phyloP scores from a whole-genome alignment of 179 eudicot genomes.

The Camellia oleifera region DNA sequence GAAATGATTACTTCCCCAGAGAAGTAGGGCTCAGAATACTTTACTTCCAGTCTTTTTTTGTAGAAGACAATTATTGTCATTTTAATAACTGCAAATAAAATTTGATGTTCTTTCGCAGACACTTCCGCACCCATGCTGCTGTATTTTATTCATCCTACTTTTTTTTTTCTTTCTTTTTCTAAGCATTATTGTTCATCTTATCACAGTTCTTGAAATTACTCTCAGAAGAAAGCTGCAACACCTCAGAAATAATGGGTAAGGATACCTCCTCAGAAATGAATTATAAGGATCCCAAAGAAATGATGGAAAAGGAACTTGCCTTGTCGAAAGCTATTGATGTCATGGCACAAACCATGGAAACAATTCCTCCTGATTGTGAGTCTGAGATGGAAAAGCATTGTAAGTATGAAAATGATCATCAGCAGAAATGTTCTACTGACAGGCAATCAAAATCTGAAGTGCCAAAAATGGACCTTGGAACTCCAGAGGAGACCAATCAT shows the following conservation, averaged over 20 bases:
- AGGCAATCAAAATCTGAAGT: constrained; percentile 29
- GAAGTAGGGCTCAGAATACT: background rate
- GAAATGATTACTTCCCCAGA: background rate
- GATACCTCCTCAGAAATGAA: constrained; percentile 36
- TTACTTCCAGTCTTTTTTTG: background rate
- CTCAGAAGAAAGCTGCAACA: constrained; percentile 53
- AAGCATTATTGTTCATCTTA: constrained; percentile 15
- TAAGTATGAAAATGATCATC: constrained; percentile 60
- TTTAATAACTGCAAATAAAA: background rate
- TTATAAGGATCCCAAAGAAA: constrained; percentile 46
- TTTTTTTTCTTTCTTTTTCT: background rate
- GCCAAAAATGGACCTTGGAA: constrained; percentile 20
- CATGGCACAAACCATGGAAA: constrained; percentile 65
- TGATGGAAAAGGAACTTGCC: constrained; percentile 58
- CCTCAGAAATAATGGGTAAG: constrained; percentile 23
- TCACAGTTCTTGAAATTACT: constrained; percentile 80
- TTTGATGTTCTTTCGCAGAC: constrained; percentile 10
- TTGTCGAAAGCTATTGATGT: constrained; percentile 69
- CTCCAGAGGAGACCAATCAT: constrained; percentile 26
- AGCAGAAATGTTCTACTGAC: constrained; percentile 54
- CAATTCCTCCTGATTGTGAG: constrained; percentile 30
- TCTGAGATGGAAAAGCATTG: constrained; percentile 58
- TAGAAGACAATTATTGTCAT: background rate
- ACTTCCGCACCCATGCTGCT: background rate
- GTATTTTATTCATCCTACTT: background rate